These are phyloP conservation scores for Neurospora sp. DNA, from an alignment of 2,329 filamentous ascomycete species.

Conservation along the genomic window DNA sequence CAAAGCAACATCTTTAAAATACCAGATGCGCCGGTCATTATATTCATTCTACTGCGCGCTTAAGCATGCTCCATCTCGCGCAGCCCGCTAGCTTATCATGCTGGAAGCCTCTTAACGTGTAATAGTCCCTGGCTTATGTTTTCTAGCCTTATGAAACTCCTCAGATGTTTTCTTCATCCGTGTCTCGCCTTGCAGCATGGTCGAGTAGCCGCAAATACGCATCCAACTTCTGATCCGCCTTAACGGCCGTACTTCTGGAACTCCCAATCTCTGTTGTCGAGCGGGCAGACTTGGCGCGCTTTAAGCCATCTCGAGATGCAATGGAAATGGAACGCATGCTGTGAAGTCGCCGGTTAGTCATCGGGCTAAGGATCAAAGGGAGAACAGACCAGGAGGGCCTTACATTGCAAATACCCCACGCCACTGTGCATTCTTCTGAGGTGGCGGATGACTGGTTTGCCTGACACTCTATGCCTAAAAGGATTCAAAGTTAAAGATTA, in stretches of 20 bases:
- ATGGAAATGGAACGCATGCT: conserved; percentile 99
- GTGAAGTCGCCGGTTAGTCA: conserved; percentile 11
- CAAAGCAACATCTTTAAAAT: neutral
- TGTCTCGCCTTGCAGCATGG: neutral
- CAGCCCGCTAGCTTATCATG: neutral
- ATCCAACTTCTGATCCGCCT: neutral
- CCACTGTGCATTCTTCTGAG: conserved; percentile 95
- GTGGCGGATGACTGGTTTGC: conserved; percentile 96
- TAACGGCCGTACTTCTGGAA: conserved; percentile 94
- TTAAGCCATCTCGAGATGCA: conserved; percentile 99
- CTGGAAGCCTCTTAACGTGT: neutral
- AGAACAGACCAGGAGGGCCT: conserved; percentile 39
- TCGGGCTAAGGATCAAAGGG: neutral
- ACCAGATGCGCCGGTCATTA: neutral
- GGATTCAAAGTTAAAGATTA: conserved; percentile 7
- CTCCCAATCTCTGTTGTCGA: conserved; percentile 98
- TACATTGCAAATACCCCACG: conserved; percentile 99
- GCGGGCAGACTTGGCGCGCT: conserved; percentile 93
- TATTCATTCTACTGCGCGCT: neutral
- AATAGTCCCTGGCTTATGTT: neutral
- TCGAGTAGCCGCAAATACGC: neutral
- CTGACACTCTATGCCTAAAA: conserved; percentile 89
- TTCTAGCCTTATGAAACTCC: neutral
- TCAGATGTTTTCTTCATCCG: neutral
- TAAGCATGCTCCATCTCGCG: neutral